Evolutionary conservation across 768 basidiomycete genomes (phyloP).

Genomic region (Tricholomella constricta): DNA sequence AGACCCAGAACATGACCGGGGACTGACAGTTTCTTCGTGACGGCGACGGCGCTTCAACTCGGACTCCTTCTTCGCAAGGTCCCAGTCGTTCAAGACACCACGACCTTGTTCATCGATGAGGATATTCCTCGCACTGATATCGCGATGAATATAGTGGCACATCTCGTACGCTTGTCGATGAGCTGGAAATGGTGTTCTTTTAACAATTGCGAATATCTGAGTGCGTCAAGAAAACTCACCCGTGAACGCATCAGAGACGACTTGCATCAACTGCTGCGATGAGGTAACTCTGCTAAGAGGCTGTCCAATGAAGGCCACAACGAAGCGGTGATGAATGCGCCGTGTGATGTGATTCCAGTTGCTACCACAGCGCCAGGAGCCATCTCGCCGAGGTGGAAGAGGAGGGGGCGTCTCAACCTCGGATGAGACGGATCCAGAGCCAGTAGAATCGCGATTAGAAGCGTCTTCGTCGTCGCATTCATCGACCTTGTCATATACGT

Average conservation of each 20-base stretch:
- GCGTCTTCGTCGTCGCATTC: background rate
- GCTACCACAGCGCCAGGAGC: slow-evolving; percentile 17
- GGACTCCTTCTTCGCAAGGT: slow-evolving; percentile 6
- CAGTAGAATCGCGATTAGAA: no score
- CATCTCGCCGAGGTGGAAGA: background rate
- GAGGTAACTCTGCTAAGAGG: slow-evolving; percentile 12
- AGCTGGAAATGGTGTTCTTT: background rate
- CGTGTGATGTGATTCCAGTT: slow-evolving; percentile 1
- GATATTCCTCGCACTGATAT: slow-evolving; percentile 12
- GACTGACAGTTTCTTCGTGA: slow-evolving; percentile 10
- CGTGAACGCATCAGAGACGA: slow-evolving; percentile 22
- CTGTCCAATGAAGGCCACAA: slow-evolving; percentile 18
- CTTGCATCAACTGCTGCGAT: slow-evolving; percentile 21
- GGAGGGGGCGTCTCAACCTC: no score
- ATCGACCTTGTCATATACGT: no score
- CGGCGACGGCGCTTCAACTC: background rate
- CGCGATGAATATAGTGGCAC: slow-evolving; percentile 13
- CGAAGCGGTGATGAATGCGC: slow-evolving; percentile 23
- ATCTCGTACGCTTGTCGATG: slow-evolving; percentile 9
- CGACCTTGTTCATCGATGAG: slow-evolving; percentile 6
- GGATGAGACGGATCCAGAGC: no score
- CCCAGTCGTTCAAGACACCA: slow-evolving; percentile 19
- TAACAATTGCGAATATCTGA: background rate
- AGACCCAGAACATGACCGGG: background rate
- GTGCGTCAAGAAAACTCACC: slow-evolving; percentile 12